Percentiles rank a stretch among this genome's conserved stretches.
These are phyloP conservation scores for Mycena sp. DNA, from an alignment of 1,284 basidiomycete species.

Conservation along the genomic window DNA sequence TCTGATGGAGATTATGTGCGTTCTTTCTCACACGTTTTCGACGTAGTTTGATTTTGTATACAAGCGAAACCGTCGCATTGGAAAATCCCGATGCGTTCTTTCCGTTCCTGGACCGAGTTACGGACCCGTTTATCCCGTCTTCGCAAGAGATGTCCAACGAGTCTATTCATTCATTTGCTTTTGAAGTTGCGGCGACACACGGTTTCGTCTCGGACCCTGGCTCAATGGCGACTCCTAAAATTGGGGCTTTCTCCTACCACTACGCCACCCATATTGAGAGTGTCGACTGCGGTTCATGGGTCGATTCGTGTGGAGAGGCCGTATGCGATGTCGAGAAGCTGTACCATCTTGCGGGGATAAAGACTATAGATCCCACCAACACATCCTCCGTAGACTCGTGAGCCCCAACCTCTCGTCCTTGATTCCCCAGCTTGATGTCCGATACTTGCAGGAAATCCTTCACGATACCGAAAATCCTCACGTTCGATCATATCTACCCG, in stretches of 20 bases:
- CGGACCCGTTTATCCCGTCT: constrained; percentile 56
- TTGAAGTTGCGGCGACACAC: constrained; percentile 58
- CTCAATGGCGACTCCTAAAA: constrained; percentile 67
- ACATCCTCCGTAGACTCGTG: constrained; percentile 35
- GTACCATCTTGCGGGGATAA: constrained; percentile 62
- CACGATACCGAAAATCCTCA: constrained; percentile 58
- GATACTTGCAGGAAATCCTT: constrained; percentile 32
- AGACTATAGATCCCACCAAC: constrained; percentile 58
- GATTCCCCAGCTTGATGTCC: constrained; percentile 6
- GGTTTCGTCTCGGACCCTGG: constrained; percentile 60
- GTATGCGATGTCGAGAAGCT: constrained; percentile 79
- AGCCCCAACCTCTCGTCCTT: constrained; percentile 26
- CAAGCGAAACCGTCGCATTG: constrained; percentile 59
- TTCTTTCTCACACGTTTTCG: constrained; percentile 18
- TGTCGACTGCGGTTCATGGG: constrained; percentile 79
- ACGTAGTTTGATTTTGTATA: constrained; percentile 13
- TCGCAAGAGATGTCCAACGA: constrained; percentile 53
- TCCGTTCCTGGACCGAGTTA: constrained; percentile 71
- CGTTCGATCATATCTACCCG: constrained; percentile 79
- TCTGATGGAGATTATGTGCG: constrained; percentile 86
- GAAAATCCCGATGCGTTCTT: constrained; percentile 78
- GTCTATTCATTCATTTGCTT: constrained; percentile 61
- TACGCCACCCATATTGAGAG: constrained; percentile 57
- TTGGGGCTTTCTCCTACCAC: constrained; percentile 78
- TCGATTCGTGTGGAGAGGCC: constrained; percentile 85